These are phyloP conservation scores for Lecanicillium sp. DNA, from an alignment of 2,329 filamentous ascomycete species.

Conservation along the genomic window DNA sequence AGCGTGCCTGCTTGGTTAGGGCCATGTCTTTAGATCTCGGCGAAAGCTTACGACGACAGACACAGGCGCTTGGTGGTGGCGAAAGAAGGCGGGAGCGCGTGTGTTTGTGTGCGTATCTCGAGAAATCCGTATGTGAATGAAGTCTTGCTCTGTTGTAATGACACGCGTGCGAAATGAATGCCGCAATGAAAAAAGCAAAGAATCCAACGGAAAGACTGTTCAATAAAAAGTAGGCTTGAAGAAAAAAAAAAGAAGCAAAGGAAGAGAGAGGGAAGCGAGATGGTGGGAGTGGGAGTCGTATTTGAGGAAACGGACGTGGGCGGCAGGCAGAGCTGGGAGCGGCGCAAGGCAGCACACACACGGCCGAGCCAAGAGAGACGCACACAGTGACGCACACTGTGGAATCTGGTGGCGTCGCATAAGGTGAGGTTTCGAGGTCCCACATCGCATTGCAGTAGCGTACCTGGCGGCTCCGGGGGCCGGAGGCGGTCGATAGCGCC, in stretches of 20 bases:
- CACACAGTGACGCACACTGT: slow-evolving; percentile 9
- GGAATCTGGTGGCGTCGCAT: slow-evolving; percentile 10
- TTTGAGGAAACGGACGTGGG: slow-evolving; percentile 4
- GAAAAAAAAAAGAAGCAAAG: slow-evolving; percentile 8
- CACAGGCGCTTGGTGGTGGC: slow-evolving; percentile 23
- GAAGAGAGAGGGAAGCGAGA: slow-evolving; percentile 9
- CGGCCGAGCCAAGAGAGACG: not conserved
- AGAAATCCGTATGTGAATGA: slow-evolving; percentile 1
- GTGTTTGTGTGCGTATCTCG: slow-evolving; percentile 17
- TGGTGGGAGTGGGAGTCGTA: slow-evolving; percentile 8
- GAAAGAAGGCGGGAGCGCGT: slow-evolving; percentile 9
- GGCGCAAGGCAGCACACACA: too few relatives aligned
- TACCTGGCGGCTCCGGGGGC: slow-evolving; percentile 6
- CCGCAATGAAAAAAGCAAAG: not conserved
- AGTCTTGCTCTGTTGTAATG: not conserved
- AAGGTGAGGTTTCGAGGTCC: slow-evolving; percentile 5
- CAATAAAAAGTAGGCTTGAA: not conserved
- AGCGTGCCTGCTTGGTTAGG: slow-evolving; percentile 41
- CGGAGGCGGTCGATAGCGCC: slow-evolving; percentile 3
- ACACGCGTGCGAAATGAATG: not conserved
- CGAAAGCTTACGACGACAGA: slow-evolving; percentile 36
- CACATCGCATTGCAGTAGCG: not conserved
- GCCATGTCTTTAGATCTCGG: slow-evolving; percentile 39
- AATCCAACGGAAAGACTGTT: not conserved
- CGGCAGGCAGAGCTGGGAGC: not conserved